Evolutionary conservation across 129 eudicot genomes (phyloP), one percentile per base, ranked within the genome.

Genomic region (Chrysanthemum lavandulifolium): DNA sequence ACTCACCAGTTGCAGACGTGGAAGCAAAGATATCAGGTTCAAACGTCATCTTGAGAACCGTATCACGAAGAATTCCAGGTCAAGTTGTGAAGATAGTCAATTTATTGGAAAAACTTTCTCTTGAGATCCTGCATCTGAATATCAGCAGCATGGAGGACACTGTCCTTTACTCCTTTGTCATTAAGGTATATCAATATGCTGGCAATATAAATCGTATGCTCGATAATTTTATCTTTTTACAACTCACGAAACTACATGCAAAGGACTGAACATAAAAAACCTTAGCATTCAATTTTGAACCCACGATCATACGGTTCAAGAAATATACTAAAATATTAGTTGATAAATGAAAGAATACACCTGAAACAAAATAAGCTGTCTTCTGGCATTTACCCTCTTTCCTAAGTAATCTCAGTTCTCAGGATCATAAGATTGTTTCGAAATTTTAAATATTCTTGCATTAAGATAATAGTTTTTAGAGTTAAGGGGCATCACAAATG

Each of bases 61-160:
- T 95, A 19, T 95, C 97, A 0, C 79, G 76, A 81, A 82, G 90
- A 53, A 90, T 83, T 52, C 96, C 91, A 0, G 99, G 96, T 2
- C 99, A 95, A 69, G 78, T 95, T 71, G 85, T 90, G 72, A 95
- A 83, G 89, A 90, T 95, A 43, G 82, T 90, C 75, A 74, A 56
- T 57, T 74, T 87, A 65, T 72, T 95, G 80, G 99, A 90, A 85
- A 88, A 74, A 15, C 89, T 81, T 73, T 88, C 87, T 13, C 90
- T 90, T 71, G 94, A 95, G 86, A 82, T 95, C 62, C 87, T 95
- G 62, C 97, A 90, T 78, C 67, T 95, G 80, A 95, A 90, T 82
- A 88, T 95, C 90, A 95, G 97, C 78, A 90, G 88, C 89, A 86
- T 95, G 94, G 97, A 95, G 66, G 99, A 95, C 83, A 88, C 96